Percentiles rank a stretch among this genome's conserved stretches.
These are phyloP conservation scores for Microthlaspi erraticum DNA, from an alignment of 345 rosid genomes.

Conservation along the genomic window DNA sequence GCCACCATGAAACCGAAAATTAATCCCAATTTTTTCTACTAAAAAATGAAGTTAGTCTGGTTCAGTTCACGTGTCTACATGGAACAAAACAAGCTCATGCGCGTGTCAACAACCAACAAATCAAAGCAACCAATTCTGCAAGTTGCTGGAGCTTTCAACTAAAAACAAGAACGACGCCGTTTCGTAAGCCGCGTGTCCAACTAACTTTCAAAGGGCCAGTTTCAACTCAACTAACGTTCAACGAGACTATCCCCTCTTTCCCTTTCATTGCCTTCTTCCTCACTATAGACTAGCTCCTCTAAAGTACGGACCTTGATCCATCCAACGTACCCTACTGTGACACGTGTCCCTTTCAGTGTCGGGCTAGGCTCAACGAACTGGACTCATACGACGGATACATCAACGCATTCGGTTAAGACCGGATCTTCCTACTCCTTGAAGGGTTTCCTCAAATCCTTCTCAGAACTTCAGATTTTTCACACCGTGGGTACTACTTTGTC, in stretches of 20 bases:
- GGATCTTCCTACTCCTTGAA: conserved; percentile 19
- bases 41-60: background rate
- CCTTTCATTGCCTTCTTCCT: conserved; percentile 35
- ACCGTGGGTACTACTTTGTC: conserved; percentile 23
- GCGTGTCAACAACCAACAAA: conserved; percentile 38
- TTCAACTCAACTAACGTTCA: conserved; percentile 44
- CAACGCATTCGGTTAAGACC: conserved; percentile 4
- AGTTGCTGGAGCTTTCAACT: conserved; percentile 9
- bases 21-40: background rate
- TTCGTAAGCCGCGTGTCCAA: conserved; percentile 18
- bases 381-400: conserved; percentile 27
- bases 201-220: conserved; percentile 32
- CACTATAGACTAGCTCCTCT: conserved; percentile 32
- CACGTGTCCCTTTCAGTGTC: conserved; percentile 40
- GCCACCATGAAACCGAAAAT: background rate
- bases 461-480: conserved; percentile 19
- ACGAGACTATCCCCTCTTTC: conserved; percentile 31
- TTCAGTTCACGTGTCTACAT: conserved; percentile 26
- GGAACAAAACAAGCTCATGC: conserved; percentile 20
- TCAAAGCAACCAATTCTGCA: too few relatives aligned
- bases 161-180: conserved; percentile 23
- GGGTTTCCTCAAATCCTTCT: background rate
- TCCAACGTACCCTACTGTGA: conserved; percentile 28
- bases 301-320: conserved; percentile 38
- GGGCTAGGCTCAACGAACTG: conserved; percentile 40